These are phyloP conservation scores for Ambrosiella xylebori DNA, from an alignment of 2,329 filamentous ascomycete species.

Conservation along the genomic window DNA sequence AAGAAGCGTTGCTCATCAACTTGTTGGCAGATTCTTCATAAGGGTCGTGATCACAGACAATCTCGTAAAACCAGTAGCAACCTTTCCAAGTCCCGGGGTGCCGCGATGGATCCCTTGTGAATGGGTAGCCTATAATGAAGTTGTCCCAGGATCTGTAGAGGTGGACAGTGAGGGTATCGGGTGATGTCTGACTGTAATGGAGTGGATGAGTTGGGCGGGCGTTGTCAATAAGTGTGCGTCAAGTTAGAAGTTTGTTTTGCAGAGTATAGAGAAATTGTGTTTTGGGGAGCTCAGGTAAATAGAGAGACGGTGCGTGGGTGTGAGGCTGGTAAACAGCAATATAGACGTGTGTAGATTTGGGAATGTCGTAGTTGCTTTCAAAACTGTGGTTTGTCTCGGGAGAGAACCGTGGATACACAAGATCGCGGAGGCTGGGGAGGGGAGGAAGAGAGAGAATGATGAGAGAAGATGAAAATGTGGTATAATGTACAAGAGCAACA, in stretches of 20 bases:
- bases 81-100: constrained; percentile 69
- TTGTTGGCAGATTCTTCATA: background rate
- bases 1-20: no score
- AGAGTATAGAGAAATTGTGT: no score
- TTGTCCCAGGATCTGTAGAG: constrained; percentile 93
- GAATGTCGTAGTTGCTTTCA: background rate
- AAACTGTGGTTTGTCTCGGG: background rate
- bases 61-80: constrained; percentile 72
- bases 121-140: constrained; percentile 59
- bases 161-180: constrained; percentile 51
- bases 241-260: background rate
- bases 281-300: background rate
- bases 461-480: background rate
- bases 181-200: constrained; percentile 35
- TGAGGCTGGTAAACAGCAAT: background rate
- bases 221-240: background rate
- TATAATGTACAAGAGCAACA: background rate
- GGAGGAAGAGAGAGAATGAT: background rate
- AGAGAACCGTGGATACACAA: constrained; percentile 1
- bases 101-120: constrained; percentile 64
- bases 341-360: background rate
- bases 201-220: background rate
- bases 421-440: background rate
- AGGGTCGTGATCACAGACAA: constrained; percentile 51
- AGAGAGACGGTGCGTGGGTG: background rate